Percentiles rank a stretch among this genome's conserved stretches.
Evolutionary conservation across 768 basidiomycete species (phyloP).

Genomic region (Boletus coccyginus): DNA sequence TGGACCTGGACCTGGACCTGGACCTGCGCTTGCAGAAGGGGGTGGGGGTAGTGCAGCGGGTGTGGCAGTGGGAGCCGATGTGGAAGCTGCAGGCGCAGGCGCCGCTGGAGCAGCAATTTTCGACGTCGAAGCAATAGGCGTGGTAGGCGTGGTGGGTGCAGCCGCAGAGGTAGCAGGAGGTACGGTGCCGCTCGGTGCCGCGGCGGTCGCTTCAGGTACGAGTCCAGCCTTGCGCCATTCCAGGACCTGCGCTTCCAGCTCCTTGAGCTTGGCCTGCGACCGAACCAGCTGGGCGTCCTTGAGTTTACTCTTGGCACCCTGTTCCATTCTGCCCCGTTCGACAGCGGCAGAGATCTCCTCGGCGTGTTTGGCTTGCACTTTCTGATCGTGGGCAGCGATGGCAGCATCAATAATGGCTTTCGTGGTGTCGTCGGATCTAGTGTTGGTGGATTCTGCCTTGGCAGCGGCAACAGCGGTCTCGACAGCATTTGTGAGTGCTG

Average conservation of each 20-base stretch:
- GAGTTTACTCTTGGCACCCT: slow-evolving; percentile 56
- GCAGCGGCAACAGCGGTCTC: slow-evolving; percentile 44
- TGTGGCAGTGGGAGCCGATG: slow-evolving; percentile 14
- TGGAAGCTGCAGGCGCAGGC: slow-evolving; percentile 15
- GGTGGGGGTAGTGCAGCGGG: slow-evolving; percentile 21
- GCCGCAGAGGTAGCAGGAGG: slow-evolving; percentile 9
- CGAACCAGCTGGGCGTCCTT: slow-evolving; percentile 71
- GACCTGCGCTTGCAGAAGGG: slow-evolving; percentile 7
- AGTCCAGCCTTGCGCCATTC: slow-evolving; percentile 53
- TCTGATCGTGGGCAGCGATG: slow-evolving; percentile 47
- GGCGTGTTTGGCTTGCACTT: slow-evolving; percentile 44
- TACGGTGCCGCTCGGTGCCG: slow-evolving; percentile 8
- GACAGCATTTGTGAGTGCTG: slow-evolving; percentile 52
- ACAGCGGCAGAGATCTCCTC: slow-evolving; percentile 63
- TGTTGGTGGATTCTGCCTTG: slow-evolving; percentile 31
- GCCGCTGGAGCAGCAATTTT: slow-evolving; percentile 5
- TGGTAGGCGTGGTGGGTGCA: slow-evolving; percentile 25
- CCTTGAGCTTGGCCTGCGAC: slow-evolving; percentile 60
- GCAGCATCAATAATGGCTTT: slow-evolving; percentile 51
- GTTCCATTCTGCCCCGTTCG: slow-evolving; percentile 68
- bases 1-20: slow-evolving; percentile 27
- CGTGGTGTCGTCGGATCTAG: slow-evolving; percentile 31
- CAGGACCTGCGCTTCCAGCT: slow-evolving; percentile 61
- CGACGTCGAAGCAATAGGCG: slow-evolving; percentile 29
- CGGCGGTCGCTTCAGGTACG: slow-evolving; percentile 37